These are phyloP conservation scores for Sarocladium strictum DNA, from an alignment of 2,329 filamentous ascomycete genomes.

Conservation along the genomic window DNA sequence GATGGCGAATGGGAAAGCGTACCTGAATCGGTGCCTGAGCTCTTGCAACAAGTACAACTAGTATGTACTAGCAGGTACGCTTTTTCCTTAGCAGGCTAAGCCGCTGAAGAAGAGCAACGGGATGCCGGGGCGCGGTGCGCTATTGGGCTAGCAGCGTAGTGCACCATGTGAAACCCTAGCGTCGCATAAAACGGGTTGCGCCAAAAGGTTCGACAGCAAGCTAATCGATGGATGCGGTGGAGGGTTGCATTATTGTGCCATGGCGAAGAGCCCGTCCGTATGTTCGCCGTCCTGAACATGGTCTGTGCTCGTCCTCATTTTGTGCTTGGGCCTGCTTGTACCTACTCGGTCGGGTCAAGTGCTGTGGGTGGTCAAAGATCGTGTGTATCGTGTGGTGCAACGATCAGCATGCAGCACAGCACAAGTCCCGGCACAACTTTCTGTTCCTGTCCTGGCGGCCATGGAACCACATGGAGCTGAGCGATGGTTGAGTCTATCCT, in stretches of 20 bases:
- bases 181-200: slow-evolving; percentile 24
- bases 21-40: neutral
- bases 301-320: neutral
- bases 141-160: slow-evolving; percentile 20
- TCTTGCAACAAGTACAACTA: neutral
- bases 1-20: neutral
- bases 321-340: slow-evolving; percentile 6
- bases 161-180: slow-evolving; percentile 28
- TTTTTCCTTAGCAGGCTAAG: slow-evolving; percentile 9
- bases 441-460: slow-evolving; percentile 4
- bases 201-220: slow-evolving; percentile 10
- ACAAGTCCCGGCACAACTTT: slow-evolving; percentile 8
- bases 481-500: slow-evolving; percentile 1
- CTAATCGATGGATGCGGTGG: neutral
- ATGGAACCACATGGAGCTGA: neutral
- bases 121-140: slow-evolving; percentile 19
- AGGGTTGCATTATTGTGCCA: slow-evolving; percentile 2
- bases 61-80: too few species aligned
- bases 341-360: slow-evolving; percentile 4
- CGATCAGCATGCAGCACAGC: slow-evolving; percentile 5
- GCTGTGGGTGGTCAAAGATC: neutral
- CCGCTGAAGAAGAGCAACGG: slow-evolving; percentile 14
- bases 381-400: neutral
- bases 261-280: neutral
- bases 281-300: neutral